Evolutionary conservation across 202 grass and related monocot species (phyloP).

Genomic region (Cymbopogon flexuosus): DNA sequence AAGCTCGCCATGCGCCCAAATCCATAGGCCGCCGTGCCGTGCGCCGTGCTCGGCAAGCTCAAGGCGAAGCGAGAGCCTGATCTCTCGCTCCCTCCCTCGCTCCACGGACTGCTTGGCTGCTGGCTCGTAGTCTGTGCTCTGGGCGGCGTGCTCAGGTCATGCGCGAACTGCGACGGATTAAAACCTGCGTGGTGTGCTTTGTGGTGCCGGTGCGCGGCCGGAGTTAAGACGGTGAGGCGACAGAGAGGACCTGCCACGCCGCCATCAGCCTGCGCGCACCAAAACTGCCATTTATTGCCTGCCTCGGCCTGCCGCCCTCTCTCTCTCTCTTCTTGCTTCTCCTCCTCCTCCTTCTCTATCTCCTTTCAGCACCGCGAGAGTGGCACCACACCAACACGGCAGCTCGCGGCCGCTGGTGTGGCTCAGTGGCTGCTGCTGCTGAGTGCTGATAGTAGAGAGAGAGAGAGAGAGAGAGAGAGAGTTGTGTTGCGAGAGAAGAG

Average conservation of each 20-base stretch:
- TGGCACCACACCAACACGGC: slow-evolving; percentile 30
- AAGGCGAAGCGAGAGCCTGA: too few species aligned
- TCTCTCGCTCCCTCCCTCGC: neutral
- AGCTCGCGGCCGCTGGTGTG: slow-evolving; percentile 5
- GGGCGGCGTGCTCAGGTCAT: neutral
- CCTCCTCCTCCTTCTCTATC: neutral
- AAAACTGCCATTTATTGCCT: slow-evolving; percentile 75
- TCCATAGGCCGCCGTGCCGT: slow-evolving; percentile 56
- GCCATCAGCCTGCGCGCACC: slow-evolving; percentile 68
- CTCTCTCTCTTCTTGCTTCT: neutral
- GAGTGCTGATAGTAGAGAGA: neutral
- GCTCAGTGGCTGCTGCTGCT: neutral
- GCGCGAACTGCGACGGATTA: slow-evolving; percentile 15
- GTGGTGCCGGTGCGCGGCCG: neutral
- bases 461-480: neutral
- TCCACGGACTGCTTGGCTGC: neutral
- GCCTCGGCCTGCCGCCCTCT: neutral
- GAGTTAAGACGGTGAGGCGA: slow-evolving; percentile 67
- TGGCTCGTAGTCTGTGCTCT: neutral
- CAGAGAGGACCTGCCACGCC: slow-evolving; percentile 77
- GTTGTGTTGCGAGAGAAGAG: neutral
- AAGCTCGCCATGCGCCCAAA: slow-evolving; percentile 79
- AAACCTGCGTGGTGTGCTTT: slow-evolving; percentile 25
- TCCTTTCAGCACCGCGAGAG: slow-evolving; percentile 4
- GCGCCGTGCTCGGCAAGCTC: slow-evolving; percentile 16